Evolutionary conservation across 2,329 filamentous ascomycete species (phyloP).

Genomic region (Diaporthe amygdali): DNA sequence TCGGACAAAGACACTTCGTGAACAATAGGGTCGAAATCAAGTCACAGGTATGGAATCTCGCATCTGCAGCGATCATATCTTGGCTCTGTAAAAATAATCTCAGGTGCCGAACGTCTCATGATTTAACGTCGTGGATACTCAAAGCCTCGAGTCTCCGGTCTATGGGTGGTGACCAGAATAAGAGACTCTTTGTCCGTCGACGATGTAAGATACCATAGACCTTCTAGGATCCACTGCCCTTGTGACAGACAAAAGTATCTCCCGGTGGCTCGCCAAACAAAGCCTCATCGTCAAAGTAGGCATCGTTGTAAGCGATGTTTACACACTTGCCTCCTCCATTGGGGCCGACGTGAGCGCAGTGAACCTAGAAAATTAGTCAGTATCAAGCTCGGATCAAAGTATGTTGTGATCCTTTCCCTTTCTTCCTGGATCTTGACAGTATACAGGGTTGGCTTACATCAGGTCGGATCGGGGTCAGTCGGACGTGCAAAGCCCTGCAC

Average conservation of each 20-base stretch:
- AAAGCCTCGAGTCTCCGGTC: not conserved
- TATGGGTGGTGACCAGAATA: not conserved
- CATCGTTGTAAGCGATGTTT: constrained; percentile 29
- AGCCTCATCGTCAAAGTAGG: constrained; percentile 33
- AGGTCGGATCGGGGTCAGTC: constrained; percentile 38
- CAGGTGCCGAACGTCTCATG: not conserved
- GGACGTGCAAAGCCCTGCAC: constrained; percentile 46
- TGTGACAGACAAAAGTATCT: not conserved
- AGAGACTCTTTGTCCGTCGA: too few species aligned
- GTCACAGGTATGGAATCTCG: too few species aligned
- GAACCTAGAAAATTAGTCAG: constrained; percentile 13
- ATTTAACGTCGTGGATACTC: not conserved
- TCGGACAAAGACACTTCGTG: too few species aligned
- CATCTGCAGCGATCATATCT: too few species aligned
- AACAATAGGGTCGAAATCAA: too few species aligned
- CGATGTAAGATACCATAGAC: not conserved
- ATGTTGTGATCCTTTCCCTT: not conserved
- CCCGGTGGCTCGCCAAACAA: not conserved
- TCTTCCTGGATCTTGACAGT: not conserved
- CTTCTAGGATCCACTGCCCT: not conserved
- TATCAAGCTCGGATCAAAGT: not conserved
- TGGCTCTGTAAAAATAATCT: too few species aligned
- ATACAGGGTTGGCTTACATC: constrained; percentile 29
- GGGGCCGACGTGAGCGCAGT: constrained; percentile 36
- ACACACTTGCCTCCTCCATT: constrained; percentile 37